Base-by-base conservation (phyloP, 2,329 filamentous ascomycete genomes). In the Scedosporium boydii region DNA sequence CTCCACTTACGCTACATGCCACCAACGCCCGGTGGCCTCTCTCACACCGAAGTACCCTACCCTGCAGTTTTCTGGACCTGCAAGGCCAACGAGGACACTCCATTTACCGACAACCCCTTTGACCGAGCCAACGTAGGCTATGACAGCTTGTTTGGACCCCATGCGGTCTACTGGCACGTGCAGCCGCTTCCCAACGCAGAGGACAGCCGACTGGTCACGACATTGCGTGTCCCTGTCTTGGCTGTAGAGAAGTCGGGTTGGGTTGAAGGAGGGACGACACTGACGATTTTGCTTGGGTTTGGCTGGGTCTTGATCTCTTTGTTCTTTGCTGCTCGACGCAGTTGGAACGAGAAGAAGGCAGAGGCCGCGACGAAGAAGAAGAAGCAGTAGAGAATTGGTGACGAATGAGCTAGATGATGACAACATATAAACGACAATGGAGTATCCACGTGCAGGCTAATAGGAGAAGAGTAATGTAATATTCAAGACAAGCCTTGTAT, bases 61-160 rank as follows among this genome's bases (percentile, higher is more conserved):
- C 93, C 93, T 0, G 83, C 85, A 0, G 83, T 97, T 0, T 97
- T 97, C 77, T 97, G 93, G 93, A 91, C 92, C 0, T 98, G 93
- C 70, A 80, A 83, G 6, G 83, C 87, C 0, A 82, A 84, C 9
- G 81, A 85, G 60, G 85, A 82, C 0, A 81, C 80, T 0, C 88
- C 90, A 68, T 90, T 93, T 74, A 74, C 82, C 0, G 82, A 81
- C 4, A 96, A 89, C 69, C 93, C 93, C 0, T 98, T 98, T 73
- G 93, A 97, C 72, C 80, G 90, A 5, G 77, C 81, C n/a, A 85
- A 91, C 70, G 69, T 97, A n/a, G 93, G 92, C 1, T 97, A 93
- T 72, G 93, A 97, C 66, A 84, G 82, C 0, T 74, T 96, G 7
- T 97, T 97, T 72, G 85, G 83, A 1, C 81, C 85, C 0, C 81